Evolutionary conservation across 805 yeast genomes (phyloP), one percentile per base, ranked within the genome.

Genomic region (Scheffersomyces amazonensis): DNA sequence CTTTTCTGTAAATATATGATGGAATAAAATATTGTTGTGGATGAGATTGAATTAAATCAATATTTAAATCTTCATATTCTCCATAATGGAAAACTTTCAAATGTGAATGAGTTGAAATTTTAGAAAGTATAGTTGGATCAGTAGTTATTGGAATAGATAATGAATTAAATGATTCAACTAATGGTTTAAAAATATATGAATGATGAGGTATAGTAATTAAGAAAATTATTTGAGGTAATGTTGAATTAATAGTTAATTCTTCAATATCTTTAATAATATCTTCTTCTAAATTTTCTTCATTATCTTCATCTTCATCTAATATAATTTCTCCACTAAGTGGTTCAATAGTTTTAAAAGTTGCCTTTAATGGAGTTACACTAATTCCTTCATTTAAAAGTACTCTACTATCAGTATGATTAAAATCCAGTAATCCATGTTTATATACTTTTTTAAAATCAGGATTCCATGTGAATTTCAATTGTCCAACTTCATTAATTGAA

Each of bases 1-100:
- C 96, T 56, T 93, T 93, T 49, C 99, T 72, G 59, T 85, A 91
- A 30, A 89, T 78, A 58, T 87, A 91, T 2, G 96, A 80, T 44
- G 90, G 87, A 2, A 85, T 70, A 38, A 79, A 65, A 58, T 89
- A 90, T 19, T 67, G 63, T 2, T 48, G 37, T 0, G 73, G 66
- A 17, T 66, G 57, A 15, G 59, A 39, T 50, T 68, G 64, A 23
- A 83, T 50, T 42, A 74, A 58, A 49, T 90, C 97, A 53, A 89
- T 76, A 52, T 90, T 86, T 16, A 89, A 62, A 34, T 85, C 88
- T 56, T 91, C 99, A 58, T 91, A 91, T 38, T 91, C 98, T 15
- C 88, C 90, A 57, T 80, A 89, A 42, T 88, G 96, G 50, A 87
- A 80, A 0, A 78, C 59, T 43, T 70, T 76, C 0, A 42, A 43